Evolutionary conservation across 768 basidiomycete genomes (phyloP), one percentile per base, ranked within the genome.

Genomic region (Serendipita sp.): DNA sequence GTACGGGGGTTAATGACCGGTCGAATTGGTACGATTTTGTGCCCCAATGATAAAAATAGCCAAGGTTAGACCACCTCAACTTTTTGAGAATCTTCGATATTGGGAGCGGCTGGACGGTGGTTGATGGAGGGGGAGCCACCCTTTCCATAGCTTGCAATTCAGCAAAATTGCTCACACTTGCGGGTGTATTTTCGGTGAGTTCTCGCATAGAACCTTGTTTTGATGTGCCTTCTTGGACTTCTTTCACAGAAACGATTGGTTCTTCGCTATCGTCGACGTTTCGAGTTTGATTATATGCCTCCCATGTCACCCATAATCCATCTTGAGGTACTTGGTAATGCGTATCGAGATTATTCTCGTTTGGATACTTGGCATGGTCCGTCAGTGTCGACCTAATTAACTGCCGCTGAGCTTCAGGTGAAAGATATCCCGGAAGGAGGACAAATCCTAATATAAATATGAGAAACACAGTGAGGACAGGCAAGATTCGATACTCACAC

Each of bases 21-120:
- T 83, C 80, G 68, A 96, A 93, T 70, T 96, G 91, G 71, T 99
- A 99, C 66, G 89, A 86, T 70, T 98, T 99, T 34, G 84, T 89
- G 2, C 90, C 89, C 95, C 95, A 97, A 76, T 98, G 92, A 74
- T 99, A 99, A 63, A 82, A 89, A 84, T 89, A 89, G 8, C 95
- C 95, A 58, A 99, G 87, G 70, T 95, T 98, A 1, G 92, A 88
- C 95, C 95, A 99, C 56, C 95, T 81, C 56, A 99, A 73, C 72
- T 89, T 93, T 3, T 77, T 78, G 15, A 94, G 69, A 13, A 97
- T 80, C 32, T 80, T 75, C 0, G 81, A 81, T 1, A 82, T 75
- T 2, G 73, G 72, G 5, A 76, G 72, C 0, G 86, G 78, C 10
- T 74, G 77, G 2, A 81, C 76, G 2, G 83, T 83, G 1, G 78